Evolutionary conservation across 306 rosid species (phyloP).

Genomic region (Lotus japonicus): DNA sequence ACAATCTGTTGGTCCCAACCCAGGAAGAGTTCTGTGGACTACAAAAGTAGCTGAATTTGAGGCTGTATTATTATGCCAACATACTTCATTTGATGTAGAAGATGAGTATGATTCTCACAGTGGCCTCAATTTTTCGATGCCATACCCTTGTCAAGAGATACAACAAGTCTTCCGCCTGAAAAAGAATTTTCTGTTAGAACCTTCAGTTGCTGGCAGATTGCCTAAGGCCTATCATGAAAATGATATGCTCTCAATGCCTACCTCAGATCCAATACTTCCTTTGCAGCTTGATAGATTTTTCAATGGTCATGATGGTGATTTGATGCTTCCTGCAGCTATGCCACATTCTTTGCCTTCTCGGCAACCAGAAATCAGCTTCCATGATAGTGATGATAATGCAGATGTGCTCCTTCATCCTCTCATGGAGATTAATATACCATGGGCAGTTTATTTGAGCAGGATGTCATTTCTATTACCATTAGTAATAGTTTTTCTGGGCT

Average conservation of each 20-base stretch:
- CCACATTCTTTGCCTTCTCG: constrained; percentile 9
- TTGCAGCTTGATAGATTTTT: constrained; percentile 13
- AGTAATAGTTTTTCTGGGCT: constrained; percentile 16
- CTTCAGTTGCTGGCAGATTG: constrained; percentile 22
- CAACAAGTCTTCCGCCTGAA: constrained; percentile 36
- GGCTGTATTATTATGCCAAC: constrained; percentile 55
- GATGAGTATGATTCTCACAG: constrained; percentile 28
- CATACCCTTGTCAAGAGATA: constrained; percentile 59
- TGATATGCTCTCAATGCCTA: constrained; percentile 25
- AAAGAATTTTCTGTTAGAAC: constrained; percentile 33
- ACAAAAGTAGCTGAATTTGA: constrained; percentile 55
- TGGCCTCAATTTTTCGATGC: constrained; percentile 46
- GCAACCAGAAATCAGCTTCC: constrained; percentile 5
- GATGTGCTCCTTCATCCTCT: constrained; percentile 16
- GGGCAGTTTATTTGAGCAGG: constrained; percentile 14
- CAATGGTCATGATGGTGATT: constrained; percentile 15
- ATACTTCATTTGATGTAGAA: constrained; percentile 27
- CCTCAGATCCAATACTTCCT: constrained; percentile 30
- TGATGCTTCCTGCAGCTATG: constrained; percentile 14
- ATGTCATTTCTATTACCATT: constrained; percentile 18
- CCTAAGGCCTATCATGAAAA: constrained; percentile 13
- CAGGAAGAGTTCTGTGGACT: constrained; percentile 57
- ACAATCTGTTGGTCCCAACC: constrained; percentile 35
- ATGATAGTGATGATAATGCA: constrained; percentile 21
- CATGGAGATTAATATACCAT: constrained; percentile 12